Evolutionary conservation across 2,329 filamentous ascomycete species (phyloP).

Genomic region (Erysiphe pulchra): DNA sequence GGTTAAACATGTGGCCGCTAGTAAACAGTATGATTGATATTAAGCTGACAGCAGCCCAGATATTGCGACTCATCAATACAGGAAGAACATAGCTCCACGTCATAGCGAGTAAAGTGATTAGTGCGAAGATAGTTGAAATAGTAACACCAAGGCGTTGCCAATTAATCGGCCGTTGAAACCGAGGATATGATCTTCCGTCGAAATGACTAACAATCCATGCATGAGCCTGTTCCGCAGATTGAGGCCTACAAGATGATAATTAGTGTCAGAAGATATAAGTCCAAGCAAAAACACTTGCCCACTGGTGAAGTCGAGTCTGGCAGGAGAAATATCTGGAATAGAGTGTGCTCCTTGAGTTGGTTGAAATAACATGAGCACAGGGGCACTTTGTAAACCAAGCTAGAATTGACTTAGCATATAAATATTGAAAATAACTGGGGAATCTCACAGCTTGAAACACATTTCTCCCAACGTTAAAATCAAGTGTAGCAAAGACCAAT

Average conservation of each 20-base stretch:
- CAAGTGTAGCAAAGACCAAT: constrained; percentile 59
- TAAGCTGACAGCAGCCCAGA: constrained; percentile 79
- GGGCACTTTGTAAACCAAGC: constrained; percentile 85
- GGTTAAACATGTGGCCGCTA: constrained; percentile 97
- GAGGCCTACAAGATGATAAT: constrained; percentile 24
- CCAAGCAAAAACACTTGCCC: constrained; percentile 29
- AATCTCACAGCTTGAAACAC: constrained; percentile 57
- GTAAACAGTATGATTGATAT: constrained; percentile 82
- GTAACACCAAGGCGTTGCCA: constrained; percentile 48
- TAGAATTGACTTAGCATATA: constrained; percentile 16
- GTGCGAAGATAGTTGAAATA: constrained; percentile 42
- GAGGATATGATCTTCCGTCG: constrained; percentile 50
- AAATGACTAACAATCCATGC: constrained; percentile 57
- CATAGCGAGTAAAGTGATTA: constrained; percentile 40
- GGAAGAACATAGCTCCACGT: constrained; percentile 59
- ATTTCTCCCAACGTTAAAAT: constrained; percentile 63
- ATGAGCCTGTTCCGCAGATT: constrained; percentile 54
- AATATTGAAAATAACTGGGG: background rate
- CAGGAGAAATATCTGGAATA: constrained; percentile 36
- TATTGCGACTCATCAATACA: constrained; percentile 64
- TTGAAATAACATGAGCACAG: constrained; percentile 66
- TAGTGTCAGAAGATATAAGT: constrained; percentile 1
- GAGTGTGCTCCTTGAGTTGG: constrained; percentile 66
- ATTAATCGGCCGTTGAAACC: constrained; percentile 67
- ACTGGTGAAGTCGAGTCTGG: constrained; percentile 62